phyloP scores from a whole-genome alignment of 495 filamentous ascomycete genomes.

The Aspergillus conjunctus region DNA sequence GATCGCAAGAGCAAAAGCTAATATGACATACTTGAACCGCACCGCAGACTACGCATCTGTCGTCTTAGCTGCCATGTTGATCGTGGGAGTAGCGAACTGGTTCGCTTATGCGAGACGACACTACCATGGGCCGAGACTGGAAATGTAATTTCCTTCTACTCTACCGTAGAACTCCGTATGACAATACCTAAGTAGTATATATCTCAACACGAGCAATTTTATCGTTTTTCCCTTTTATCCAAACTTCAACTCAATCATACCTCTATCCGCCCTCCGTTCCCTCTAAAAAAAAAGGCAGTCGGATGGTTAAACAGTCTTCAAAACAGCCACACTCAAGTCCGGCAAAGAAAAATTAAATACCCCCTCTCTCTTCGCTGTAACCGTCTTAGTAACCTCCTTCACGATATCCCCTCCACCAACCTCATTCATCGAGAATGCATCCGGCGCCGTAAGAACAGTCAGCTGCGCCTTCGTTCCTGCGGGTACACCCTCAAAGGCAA shows the following conservation, averaged over 20 bases:
- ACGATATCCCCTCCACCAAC: constrained; percentile 45
- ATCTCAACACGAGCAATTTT: neutral
- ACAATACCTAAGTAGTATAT: neutral
- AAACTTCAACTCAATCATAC: too few relatives aligned
- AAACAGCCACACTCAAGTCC: constrained; percentile 54
- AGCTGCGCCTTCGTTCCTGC: constrained; percentile 51
- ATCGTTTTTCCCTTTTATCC: too few relatives aligned
- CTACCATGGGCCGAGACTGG: constrained; percentile 38
- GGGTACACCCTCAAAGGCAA: constrained; percentile 57
- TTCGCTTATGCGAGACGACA: constrained; percentile 29
- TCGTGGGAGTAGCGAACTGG: constrained; percentile 34
- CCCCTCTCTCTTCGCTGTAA: constrained; percentile 48
- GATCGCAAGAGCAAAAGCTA: neutral
- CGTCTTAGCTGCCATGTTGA: constrained; percentile 32
- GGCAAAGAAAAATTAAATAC: constrained; percentile 53
- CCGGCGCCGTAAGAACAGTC: constrained; percentile 59
- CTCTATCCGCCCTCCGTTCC: too few relatives aligned
- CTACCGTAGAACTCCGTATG: neutral
- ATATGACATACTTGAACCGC: neutral
- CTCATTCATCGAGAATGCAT: constrained; percentile 42
- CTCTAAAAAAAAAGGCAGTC: too few relatives aligned
- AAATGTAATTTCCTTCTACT: constrained; percentile 7
- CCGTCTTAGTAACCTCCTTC: constrained; percentile 42
- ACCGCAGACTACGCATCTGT: constrained; percentile 35
- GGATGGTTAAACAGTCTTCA: constrained; percentile 28